Conservation (phyloP, 148 eudicot genomes). For the Polygonum maritimum region DNA sequence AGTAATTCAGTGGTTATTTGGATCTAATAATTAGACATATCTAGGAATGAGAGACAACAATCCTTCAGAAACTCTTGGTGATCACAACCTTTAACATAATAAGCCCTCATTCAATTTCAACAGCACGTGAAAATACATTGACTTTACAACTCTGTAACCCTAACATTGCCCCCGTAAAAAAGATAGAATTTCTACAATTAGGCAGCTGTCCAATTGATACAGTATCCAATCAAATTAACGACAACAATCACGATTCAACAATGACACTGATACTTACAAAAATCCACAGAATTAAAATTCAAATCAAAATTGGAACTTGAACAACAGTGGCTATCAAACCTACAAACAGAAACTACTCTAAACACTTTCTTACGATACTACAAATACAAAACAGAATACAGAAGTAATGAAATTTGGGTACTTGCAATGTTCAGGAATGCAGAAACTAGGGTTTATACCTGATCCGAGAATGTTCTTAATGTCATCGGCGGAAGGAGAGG, state of each 20-base stretch:
- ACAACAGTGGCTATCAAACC: neutral
- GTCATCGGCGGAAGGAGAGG: conserved; percentile 46
- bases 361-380: neutral
- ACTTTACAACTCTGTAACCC: too few relatives aligned
- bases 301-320: neutral
- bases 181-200: neutral
- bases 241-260: neutral
- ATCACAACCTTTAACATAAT: too few relatives aligned
- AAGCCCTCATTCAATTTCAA: too few relatives aligned
- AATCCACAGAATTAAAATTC: neutral
- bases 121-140: neutral
- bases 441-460: conserved; percentile 24
- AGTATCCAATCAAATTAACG: neutral
- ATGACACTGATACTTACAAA: neutral
- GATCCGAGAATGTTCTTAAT: conserved; percentile 49
- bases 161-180: neutral
- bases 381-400: neutral
- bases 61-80: too few relatives aligned
- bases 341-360: neutral
- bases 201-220: neutral
- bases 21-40: too few relatives aligned
- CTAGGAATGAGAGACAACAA: too few relatives aligned
- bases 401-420: neutral
- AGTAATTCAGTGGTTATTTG: too few relatives aligned
- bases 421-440: neutral